These are phyloP conservation scores for Fusarium aywerte DNA, from an alignment of 2,329 filamentous ascomycete genomes.

Conservation along the genomic window DNA sequence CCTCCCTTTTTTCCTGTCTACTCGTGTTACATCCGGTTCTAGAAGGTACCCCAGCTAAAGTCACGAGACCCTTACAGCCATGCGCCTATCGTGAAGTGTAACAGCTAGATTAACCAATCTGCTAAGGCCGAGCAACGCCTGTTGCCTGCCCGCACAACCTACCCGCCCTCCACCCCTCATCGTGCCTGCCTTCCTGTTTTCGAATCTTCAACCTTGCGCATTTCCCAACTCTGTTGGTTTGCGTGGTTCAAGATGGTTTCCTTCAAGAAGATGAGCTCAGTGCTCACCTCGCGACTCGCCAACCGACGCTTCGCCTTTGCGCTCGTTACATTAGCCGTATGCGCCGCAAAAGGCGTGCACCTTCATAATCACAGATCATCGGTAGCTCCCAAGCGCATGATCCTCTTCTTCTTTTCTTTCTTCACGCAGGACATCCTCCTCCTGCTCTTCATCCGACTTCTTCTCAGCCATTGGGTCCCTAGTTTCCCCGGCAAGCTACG, in stretches of 20 bases:
- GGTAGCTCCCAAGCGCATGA: constrained; percentile 46
- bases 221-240: not conserved
- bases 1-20: not conserved
- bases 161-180: not conserved
- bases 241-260: constrained; percentile 8
- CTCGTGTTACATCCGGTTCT: not conserved
- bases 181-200: not conserved
- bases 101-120: constrained; percentile 3
- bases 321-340: constrained; percentile 46
- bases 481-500: constrained; percentile 25
- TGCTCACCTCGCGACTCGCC: constrained; percentile 41
- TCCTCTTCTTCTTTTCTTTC: constrained; percentile 50
- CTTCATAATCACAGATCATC: constrained; percentile 49
- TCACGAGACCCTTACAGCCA: not conserved
- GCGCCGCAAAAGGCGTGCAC: constrained; percentile 49
- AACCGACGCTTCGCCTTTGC: constrained; percentile 50
- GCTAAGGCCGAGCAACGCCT: constrained; percentile 14
- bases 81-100: constrained; percentile 17
- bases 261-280: constrained; percentile 21
- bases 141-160: not conserved
- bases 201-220: not conserved
- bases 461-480: constrained; percentile 47
- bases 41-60: not conserved
- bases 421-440: constrained; percentile 50
- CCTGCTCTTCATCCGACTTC: constrained; percentile 48